Percentiles rank a stretch among this genome's conserved stretches.
phyloP scores from a whole-genome alignment of 2,329 filamentous ascomycete genomes.

The Xylaria sp. region DNA sequence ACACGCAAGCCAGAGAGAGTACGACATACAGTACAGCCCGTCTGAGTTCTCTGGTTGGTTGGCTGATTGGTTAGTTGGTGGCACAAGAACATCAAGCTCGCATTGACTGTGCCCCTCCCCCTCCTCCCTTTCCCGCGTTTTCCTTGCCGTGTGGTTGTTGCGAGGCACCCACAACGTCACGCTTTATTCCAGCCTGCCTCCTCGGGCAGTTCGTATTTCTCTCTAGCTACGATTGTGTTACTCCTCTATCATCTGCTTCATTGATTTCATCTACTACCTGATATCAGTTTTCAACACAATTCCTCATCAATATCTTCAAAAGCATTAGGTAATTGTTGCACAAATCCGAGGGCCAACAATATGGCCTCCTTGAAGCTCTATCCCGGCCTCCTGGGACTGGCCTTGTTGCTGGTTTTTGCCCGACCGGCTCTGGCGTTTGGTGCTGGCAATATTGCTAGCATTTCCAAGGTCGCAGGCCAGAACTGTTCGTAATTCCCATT shows the following conservation, averaged over 20 bases:
- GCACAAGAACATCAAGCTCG: slow-evolving; percentile 14
- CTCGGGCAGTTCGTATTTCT: slow-evolving; percentile 5
- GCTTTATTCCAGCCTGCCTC: slow-evolving; percentile 5
- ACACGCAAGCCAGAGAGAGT: slow-evolving; percentile 18
- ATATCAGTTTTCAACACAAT: not conserved
- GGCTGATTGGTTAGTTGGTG: not conserved
- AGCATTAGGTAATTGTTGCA: slow-evolving; percentile 16
- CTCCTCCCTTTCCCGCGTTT: slow-evolving; percentile 31
- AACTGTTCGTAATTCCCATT: slow-evolving; percentile 68
- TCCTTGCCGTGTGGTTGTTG: not conserved
- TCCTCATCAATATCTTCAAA: slow-evolving; percentile 8
- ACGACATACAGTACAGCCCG: slow-evolving; percentile 13
- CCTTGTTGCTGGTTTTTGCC: slow-evolving; percentile 73
- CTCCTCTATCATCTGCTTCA: not conserved
- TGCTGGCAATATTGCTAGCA: slow-evolving; percentile 86
- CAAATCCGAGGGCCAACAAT: slow-evolving; percentile 37
- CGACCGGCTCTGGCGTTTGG: slow-evolving; percentile 80
- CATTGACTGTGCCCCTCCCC: slow-evolving; percentile 34
- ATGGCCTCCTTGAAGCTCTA: slow-evolving; percentile 63
- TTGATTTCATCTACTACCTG: not conserved
- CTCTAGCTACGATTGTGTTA: not conserved
- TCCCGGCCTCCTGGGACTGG: slow-evolving; percentile 64
- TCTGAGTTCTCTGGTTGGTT: not conserved
- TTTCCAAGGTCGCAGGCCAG: slow-evolving; percentile 82
- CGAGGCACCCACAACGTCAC: slow-evolving; percentile 16